Evolutionary conservation across 192 early-diverging fungal genomes (phyloP).

Genomic region (Backusella liffmaniae): DNA sequence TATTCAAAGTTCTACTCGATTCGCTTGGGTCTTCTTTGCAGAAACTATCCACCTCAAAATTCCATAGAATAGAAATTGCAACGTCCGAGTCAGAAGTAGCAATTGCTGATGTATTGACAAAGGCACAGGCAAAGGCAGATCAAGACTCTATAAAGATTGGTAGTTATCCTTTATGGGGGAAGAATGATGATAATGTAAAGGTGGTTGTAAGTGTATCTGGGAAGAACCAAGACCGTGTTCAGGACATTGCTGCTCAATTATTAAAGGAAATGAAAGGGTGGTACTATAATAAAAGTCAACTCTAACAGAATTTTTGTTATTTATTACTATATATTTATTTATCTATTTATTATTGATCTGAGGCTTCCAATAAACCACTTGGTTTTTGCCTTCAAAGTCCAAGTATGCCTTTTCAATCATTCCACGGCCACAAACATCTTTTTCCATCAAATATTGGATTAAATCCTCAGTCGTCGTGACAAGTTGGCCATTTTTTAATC

Average conservation of each 20-base stretch:
- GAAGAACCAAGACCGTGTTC: slow-evolving; percentile 32
- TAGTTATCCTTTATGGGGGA: slow-evolving; percentile 46
- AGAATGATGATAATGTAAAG: slow-evolving; percentile 4
- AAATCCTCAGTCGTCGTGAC: slow-evolving; percentile 45
- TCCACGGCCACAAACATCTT: slow-evolving; percentile 10
- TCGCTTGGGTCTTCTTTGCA: slow-evolving; percentile 30
- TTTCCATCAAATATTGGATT: slow-evolving; percentile 46
- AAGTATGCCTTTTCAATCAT: slow-evolving; percentile 19
- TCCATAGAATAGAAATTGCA: slow-evolving; percentile 41
- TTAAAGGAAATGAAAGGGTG: slow-evolving; percentile 5
- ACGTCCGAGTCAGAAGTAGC: slow-evolving; percentile 43
- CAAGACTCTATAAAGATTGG: slow-evolving; percentile 43
- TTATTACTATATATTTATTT: background rate
- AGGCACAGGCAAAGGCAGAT: slow-evolving; percentile 29
- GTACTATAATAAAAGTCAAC: slow-evolving; percentile 10
- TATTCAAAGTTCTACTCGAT: slow-evolving; percentile 51
- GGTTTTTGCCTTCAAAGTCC: slow-evolving; percentile 40
- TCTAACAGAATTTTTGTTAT: background rate
- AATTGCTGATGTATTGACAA: slow-evolving; percentile 41
- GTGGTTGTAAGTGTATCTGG: slow-evolving; percentile 55
- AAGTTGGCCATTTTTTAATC: slow-evolving; percentile 28
- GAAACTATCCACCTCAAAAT: slow-evolving; percentile 15
- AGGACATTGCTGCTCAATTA: slow-evolving; percentile 29
- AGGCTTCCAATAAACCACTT: slow-evolving; percentile 33
- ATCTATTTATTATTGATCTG: background rate